A percentile compares a stretch with the other conserved stretches of the same genome.
Evolutionary conservation across 441 rosid genomes (phyloP).

Genomic region (Macaranga tanarius): DNA sequence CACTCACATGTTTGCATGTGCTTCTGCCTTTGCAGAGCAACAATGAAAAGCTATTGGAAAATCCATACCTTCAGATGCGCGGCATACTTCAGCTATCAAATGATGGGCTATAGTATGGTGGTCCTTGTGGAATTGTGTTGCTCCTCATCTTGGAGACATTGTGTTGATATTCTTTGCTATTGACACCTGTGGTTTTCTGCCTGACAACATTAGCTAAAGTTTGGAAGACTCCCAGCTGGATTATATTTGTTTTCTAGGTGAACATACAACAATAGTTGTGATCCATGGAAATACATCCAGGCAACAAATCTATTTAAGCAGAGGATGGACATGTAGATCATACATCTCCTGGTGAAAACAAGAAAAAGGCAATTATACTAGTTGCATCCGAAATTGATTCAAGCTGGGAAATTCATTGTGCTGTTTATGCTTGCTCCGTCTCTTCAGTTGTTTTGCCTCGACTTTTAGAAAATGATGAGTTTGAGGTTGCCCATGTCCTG

Average conservation of each 20-base stretch:
- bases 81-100: slow-evolving; percentile 95
- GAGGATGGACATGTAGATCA: slow-evolving; percentile 18
- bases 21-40: slow-evolving; percentile 65
- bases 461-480: slow-evolving; percentile 27
- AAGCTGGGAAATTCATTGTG: slow-evolving; percentile 18
- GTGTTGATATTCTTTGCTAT: slow-evolving; percentile 22
- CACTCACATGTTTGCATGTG: slow-evolving; percentile 25
- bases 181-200: slow-evolving; percentile 14
- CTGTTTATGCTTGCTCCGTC: slow-evolving; percentile 13
- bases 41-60: slow-evolving; percentile 95
- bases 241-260: slow-evolving; percentile 24
- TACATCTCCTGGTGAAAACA: slow-evolving; percentile 1
- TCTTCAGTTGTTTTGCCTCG: slow-evolving; percentile 20
- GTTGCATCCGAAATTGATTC: slow-evolving; percentile 25
- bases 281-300: slow-evolving; percentile 21
- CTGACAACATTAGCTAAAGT: slow-evolving; percentile 25
- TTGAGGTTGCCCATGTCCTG: slow-evolving; percentile 25
- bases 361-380: slow-evolving; percentile 22
- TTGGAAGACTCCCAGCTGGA: slow-evolving; percentile 24
- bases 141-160: slow-evolving; percentile 27
- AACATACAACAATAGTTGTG: slow-evolving; percentile 28
- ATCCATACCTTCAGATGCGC: slow-evolving; percentile 98
- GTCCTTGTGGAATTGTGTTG: slow-evolving; percentile 12
- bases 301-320: slow-evolving; percentile 24
- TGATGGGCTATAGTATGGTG: slow-evolving; percentile 44